Evolutionary conservation across 495 filamentous ascomycete genomes (phyloP).

Genomic region (Penicillium pulvis): DNA sequence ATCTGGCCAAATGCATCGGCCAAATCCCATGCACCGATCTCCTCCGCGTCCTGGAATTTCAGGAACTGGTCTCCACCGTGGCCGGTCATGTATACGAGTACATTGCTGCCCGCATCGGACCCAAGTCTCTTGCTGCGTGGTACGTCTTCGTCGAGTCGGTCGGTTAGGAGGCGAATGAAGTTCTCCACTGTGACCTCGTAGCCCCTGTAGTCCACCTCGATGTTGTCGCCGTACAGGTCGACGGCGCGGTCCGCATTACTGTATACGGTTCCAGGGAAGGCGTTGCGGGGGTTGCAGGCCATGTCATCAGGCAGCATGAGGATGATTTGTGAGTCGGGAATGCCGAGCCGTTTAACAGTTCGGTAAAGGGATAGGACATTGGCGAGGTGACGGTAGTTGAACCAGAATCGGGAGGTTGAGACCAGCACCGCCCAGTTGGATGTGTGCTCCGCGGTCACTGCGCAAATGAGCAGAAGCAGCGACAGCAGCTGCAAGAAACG

Average conservation of each 20-base stretch:
- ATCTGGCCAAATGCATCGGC: slow-evolving; percentile 99
- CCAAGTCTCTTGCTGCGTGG: slow-evolving; percentile 88
- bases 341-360: slow-evolving; percentile 96
- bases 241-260: slow-evolving; percentile 95
- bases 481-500: slow-evolving; percentile 38
- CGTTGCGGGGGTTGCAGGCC: slow-evolving; percentile 98
- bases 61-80: slow-evolving; percentile 98
- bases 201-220: slow-evolving; percentile 96
- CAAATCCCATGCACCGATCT: slow-evolving; percentile 94
- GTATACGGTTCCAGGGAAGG: slow-evolving; percentile 96
- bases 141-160: slow-evolving; percentile 89
- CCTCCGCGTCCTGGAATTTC: slow-evolving; percentile 97
- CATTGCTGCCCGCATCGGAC: slow-evolving; percentile 92
- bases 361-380: slow-evolving; percentile 98
- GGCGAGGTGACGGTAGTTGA: slow-evolving; percentile 98
- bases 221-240: slow-evolving; percentile 97
- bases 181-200: slow-evolving; percentile 99
- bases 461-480: slow-evolving; percentile 45
- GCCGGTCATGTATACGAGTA: slow-evolving; percentile 98
- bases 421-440: slow-evolving; percentile 99
- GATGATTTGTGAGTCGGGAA: slow-evolving; percentile 98
- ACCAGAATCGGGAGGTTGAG: slow-evolving; percentile 99
- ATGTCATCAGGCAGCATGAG: slow-evolving; percentile 99
- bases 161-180: slow-evolving; percentile 93
- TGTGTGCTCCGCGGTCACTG: slow-evolving; percentile 74